phyloP scores from a whole-genome alignment of 2,329 filamentous ascomycete genomes.

The Phialophora verrucosa region DNA sequence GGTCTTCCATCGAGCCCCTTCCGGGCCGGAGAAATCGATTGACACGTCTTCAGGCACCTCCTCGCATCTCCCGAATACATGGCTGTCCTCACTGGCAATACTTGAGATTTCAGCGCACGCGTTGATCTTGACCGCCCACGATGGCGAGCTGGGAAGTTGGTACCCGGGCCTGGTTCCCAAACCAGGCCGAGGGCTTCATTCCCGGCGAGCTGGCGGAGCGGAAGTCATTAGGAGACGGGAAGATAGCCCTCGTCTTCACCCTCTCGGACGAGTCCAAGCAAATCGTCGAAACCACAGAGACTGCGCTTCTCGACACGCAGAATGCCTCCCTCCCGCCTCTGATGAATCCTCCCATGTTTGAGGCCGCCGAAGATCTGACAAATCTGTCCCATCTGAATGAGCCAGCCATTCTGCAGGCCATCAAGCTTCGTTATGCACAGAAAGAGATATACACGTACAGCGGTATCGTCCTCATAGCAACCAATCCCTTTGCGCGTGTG shows the following conservation, averaged over 20 bases:
- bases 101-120: conserved; percentile 31
- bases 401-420: conserved; percentile 95
- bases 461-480: conserved; percentile 96
- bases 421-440: conserved; percentile 93
- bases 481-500: conserved; percentile 95
- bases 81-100: conserved; percentile 29
- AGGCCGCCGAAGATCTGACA: conserved; percentile 97
- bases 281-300: conserved; percentile 78
- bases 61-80: conserved; percentile 33
- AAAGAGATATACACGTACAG: conserved; percentile 99
- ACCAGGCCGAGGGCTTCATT: conserved; percentile 94
- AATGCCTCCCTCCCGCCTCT: conserved; percentile 83
- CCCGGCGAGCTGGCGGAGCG: conserved; percentile 92
- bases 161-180: conserved; percentile 97
- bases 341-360: conserved; percentile 98
- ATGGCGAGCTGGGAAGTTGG: conserved; percentile 79
- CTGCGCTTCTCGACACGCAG: conserved; percentile 72
- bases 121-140: conserved; percentile 77
- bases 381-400: conserved; percentile 98
- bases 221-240: conserved; percentile 80
- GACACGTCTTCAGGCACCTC: conserved; percentile 32
- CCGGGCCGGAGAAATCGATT: conserved; percentile 8
- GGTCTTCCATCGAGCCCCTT: not conserved
- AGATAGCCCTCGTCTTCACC: conserved; percentile 73
- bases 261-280: conserved; percentile 83